These are phyloP conservation scores for Aspergillus ochraceoroseus DNA, from an alignment of 2,329 filamentous ascomycete species.

Conservation along the genomic window DNA sequence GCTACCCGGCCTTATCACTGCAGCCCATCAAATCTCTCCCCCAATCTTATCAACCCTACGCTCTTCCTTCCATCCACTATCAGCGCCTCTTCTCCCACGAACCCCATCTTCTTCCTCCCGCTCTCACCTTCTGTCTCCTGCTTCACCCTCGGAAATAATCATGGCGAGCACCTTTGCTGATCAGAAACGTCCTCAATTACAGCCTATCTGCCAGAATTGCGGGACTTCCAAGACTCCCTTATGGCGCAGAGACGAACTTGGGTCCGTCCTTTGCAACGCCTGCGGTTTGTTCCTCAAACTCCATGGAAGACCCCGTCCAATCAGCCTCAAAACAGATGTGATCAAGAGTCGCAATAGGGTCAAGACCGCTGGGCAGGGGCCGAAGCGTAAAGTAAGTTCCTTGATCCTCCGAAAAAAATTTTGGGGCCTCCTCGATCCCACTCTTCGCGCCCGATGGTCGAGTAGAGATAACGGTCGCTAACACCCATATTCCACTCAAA, in stretches of 20 bases:
- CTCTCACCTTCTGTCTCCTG: conserved; percentile 15
- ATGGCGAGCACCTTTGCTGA: conserved; percentile 49
- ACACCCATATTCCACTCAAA: conserved; percentile 16
- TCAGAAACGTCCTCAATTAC: conserved; percentile 56
- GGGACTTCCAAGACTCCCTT: conserved; percentile 90
- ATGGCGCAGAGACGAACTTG: conserved; percentile 95
- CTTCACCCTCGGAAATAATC: conserved; percentile 13
- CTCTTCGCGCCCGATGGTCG: conserved; percentile 2
- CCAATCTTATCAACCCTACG: conserved; percentile 40
- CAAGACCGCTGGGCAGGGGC: conserved; percentile 75
- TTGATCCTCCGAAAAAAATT: conserved; percentile 23
- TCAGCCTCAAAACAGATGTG: conserved; percentile 96
- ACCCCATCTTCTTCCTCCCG: conserved; percentile 21
- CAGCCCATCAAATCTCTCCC: conserved; percentile 39
- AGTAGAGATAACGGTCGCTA: conserved; percentile 24
- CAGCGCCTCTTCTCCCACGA: conserved; percentile 20
- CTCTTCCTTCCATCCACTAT: conserved; percentile 25
- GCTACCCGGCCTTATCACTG: conserved; percentile 46
- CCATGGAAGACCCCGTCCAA: conserved; percentile 86
- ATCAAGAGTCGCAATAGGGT: conserved; percentile 99
- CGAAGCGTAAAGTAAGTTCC: conserved; percentile 71
- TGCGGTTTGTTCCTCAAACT: conserved; percentile 97
- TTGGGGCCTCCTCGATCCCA: conserved; percentile 12
- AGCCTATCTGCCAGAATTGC: conserved; percentile 97
- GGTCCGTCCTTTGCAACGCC: conserved; percentile 95